Base-by-base conservation (phyloP, 2,329 filamentous ascomycete genomes). In the Aspergillus cejpii region DNA sequence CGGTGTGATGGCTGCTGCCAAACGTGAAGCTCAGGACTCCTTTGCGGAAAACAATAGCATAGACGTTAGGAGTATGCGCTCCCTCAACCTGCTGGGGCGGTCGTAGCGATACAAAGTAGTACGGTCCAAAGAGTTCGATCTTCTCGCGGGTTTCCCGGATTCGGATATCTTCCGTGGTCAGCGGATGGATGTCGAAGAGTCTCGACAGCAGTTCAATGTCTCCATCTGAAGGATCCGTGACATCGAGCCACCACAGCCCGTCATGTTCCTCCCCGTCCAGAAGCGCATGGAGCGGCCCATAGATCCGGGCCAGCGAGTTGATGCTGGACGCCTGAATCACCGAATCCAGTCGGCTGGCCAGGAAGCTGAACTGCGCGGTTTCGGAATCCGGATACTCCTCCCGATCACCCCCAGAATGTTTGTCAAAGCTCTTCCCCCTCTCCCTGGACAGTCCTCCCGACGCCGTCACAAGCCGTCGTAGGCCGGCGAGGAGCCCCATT, bases 221-320 rank as follows among this genome's bases (percentile, higher is more conserved):
- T 46, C 91, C 87, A 56, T 87, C 84, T 1, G 84, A 87, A 1
- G 90, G 87, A 51, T 85, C 86, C 60, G 89, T 85, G 65, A 94
- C 83, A 60, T 97, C 92, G 38, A 97, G 76, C 91, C 91, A 97
- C 89, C 89, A 96, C n/a, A 94, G 86, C 51, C 89, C 89, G 55
- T 86, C 73, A 33, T 78, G 72, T 7, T 72, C 70, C 20, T 74
- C 76, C 17, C 52, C 51, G 14, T 58, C 56, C 14, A 56, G 31
- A 5, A 79, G 73, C 49, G 78, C 78, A 62, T 85, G 82, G 53
- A 95, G 83, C 43, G 85, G 83, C 62, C 94, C 88, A 7, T 87
- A 89, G 2, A 88, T 85, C 43, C 91, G 80, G 3, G 94, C 78
- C 4, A 95, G 77, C 49, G 86, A 87, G 10, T 85, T 86, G 49